A percentile compares a stretch with the other conserved stretches of the same genome.
Evolutionary conservation across 2,329 filamentous ascomycete species (phyloP).

Genomic region (Cordyceps cateniannulata): DNA sequence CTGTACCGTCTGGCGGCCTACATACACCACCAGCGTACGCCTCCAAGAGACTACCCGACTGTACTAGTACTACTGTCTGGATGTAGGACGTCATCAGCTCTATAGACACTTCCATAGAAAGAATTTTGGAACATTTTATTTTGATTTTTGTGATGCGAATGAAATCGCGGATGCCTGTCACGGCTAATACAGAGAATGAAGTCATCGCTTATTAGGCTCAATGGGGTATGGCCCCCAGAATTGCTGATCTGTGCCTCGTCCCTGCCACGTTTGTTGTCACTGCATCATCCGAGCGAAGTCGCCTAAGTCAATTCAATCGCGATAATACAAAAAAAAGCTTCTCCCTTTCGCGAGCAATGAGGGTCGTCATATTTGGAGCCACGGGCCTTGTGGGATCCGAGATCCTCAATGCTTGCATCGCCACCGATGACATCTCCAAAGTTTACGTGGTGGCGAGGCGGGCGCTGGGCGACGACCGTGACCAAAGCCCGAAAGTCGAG

Average conservation of each 20-base stretch:
- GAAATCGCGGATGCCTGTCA: too few species aligned
- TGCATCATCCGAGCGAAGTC: neutral
- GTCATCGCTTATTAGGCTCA: neutral
- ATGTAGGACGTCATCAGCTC: too few species aligned
- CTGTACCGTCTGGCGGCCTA: too few species aligned
- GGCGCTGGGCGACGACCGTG: slow-evolving; percentile 34
- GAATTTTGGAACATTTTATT: too few species aligned
- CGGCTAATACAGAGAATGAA: too few species aligned
- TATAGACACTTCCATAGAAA: too few species aligned
- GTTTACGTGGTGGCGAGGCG: slow-evolving; percentile 45
- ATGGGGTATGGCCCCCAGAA: neutral
- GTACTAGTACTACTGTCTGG: too few species aligned
- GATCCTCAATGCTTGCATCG: slow-evolving; percentile 45
- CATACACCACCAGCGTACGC: too few species aligned
- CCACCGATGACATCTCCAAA: slow-evolving; percentile 42
- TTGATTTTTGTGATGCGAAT: too few species aligned
- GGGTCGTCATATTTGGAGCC: slow-evolving; percentile 51
- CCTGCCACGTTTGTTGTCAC: neutral
- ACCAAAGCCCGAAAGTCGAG: slow-evolving; percentile 41
- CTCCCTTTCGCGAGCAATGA: slow-evolving; percentile 36
- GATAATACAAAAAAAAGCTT: neutral
- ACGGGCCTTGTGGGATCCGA: slow-evolving; percentile 53
- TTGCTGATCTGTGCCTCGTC: neutral
- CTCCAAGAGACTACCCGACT: too few species aligned
- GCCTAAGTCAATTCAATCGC: neutral